These are phyloP conservation scores for Fusarium coffeatum DNA, from an alignment of 2,329 filamentous ascomycete genomes.

Conservation along the genomic window DNA sequence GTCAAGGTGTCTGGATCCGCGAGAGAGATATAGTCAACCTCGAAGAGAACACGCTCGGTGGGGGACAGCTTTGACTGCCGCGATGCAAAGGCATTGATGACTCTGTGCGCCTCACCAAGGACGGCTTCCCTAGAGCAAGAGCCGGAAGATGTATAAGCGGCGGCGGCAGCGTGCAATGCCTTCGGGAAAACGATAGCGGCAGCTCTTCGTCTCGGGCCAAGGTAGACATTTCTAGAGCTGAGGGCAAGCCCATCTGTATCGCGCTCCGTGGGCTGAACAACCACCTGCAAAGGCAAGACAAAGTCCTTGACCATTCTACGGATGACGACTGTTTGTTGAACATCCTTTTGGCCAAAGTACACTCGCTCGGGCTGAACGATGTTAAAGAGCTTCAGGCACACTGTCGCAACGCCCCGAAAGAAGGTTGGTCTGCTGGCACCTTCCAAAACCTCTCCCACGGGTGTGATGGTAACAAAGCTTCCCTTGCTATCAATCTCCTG, in stretches of 20 bases:
- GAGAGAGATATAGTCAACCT: conserved; percentile 92
- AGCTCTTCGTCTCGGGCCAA: conserved; percentile 78
- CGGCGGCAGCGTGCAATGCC: conserved; percentile 77
- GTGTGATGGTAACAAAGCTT: conserved; percentile 91
- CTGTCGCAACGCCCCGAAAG: conserved; percentile 94
- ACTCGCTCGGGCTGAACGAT: conserved; percentile 72
- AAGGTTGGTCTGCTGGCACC: conserved; percentile 90
- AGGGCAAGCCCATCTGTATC: conserved; percentile 87
- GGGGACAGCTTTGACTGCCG: conserved; percentile 72
- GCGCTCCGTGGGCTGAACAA: conserved; percentile 78
- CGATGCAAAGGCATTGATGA: conserved; percentile 65
- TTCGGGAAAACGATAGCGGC: conserved; percentile 78
- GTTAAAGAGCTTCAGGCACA: conserved; percentile 83
- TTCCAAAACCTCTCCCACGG: conserved; percentile 83
- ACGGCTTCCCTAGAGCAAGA: conserved; percentile 70
- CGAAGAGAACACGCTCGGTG: conserved; percentile 74
- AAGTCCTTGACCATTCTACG: conserved; percentile 89
- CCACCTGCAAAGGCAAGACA: conserved; percentile 78
- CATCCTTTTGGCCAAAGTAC: conserved; percentile 97
- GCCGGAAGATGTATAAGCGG: conserved; percentile 67
- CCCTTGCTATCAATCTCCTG: conserved; percentile 81
- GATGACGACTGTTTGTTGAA: conserved; percentile 95
- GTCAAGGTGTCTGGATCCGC: conserved; percentile 86
- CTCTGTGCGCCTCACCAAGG: conserved; percentile 74
- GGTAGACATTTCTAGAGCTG: conserved; percentile 93